Base-by-base conservation (phyloP, 2,329 filamentous ascomycete genomes). In the Ceratocystis lukuohia region DNA sequence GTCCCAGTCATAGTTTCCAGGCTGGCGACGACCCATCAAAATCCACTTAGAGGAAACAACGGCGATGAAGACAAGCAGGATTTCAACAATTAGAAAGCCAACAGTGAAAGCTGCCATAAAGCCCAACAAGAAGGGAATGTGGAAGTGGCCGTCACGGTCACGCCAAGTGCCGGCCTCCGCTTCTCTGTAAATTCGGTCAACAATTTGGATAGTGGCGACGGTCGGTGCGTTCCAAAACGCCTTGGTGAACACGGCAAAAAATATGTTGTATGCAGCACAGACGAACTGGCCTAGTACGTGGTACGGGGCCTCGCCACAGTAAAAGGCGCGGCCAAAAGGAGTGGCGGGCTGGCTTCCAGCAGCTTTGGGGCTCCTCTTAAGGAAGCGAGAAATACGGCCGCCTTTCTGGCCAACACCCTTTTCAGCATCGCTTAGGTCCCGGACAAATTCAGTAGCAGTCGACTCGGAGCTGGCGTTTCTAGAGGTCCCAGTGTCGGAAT, bases 1-100 rank as follows among this genome's bases (percentile, higher is more conserved):
- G 70, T 84, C 82, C 82, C 82, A 84, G 72, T 83, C 80, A 69
- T 82, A 82, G 68, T 79, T 80, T 15, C 82, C 82, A 2, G 78
- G 78, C 68, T 73, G 72, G 48, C 81, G 76, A 22, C 77, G 77
- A 17, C 81, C 81, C 28, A 84, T 74, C 1, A 84, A 72, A 1
- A 74, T 66, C 81, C 82, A 84, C 70, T 84, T 84, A 7, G 77
- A 72, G 2, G 69, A 73, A 65, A 84, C 76, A n/a, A 59, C 20
- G 48, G 80, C 74, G 37, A 79, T 69, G 1, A 70, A 69, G 1
- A 80, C 78, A 0, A 80, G 41, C 1, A 80, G 48, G 0, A 77
- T 74, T 68, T 81, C 77, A 0, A 74, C 41, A 0, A 76, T 75
- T 50, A 77, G 77, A 62, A 83, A 73, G 53, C 76, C 68, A 17